Percentiles rank a stretch among this genome's conserved stretches.
Evolutionary conservation across 768 basidiomycete genomes (phyloP).

Genomic region (Tylopilus rubrobrunneus): DNA sequence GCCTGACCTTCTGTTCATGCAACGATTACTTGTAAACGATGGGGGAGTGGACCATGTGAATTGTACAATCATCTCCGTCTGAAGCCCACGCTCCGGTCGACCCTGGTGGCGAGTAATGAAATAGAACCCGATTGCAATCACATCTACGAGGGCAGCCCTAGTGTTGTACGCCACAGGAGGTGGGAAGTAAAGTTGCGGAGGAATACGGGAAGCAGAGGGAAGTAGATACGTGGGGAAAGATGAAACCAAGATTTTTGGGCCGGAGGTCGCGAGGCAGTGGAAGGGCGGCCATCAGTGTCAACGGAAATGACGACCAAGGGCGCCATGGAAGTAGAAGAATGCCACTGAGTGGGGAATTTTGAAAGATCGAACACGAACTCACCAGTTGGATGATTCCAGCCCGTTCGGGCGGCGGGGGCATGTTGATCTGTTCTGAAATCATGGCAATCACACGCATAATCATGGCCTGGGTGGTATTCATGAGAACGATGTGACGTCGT

Average conservation of each 20-base stretch:
- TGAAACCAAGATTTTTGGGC: constrained; percentile 1
- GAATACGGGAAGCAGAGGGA: constrained; percentile 6
- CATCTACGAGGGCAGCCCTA: constrained; percentile 29
- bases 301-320: constrained; percentile 19
- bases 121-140: background rate
- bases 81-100: background rate
- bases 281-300: constrained; percentile 24
- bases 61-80: constrained; percentile 7
- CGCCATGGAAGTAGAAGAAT: constrained; percentile 5
- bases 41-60: background rate
- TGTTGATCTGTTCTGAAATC: constrained; percentile 80
- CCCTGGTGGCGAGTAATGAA: constrained; percentile 7
- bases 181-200: constrained; percentile 11
- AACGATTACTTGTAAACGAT: background rate
- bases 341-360: constrained; percentile 8
- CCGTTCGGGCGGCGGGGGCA: constrained; percentile 68
- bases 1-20: background rate
- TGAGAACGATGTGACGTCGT: constrained; percentile 12
- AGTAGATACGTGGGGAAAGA: constrained; percentile 11
- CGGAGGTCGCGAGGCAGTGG: constrained; percentile 7
- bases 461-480: constrained; percentile 46
- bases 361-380: constrained; percentile 30
- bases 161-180: constrained; percentile 27
- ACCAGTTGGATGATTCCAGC: constrained; percentile 82
- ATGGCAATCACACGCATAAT: constrained; percentile 77